These are phyloP conservation scores for Flaveria linearis DNA, from an alignment of 129 eudicot genomes.

Conservation along the genomic window DNA sequence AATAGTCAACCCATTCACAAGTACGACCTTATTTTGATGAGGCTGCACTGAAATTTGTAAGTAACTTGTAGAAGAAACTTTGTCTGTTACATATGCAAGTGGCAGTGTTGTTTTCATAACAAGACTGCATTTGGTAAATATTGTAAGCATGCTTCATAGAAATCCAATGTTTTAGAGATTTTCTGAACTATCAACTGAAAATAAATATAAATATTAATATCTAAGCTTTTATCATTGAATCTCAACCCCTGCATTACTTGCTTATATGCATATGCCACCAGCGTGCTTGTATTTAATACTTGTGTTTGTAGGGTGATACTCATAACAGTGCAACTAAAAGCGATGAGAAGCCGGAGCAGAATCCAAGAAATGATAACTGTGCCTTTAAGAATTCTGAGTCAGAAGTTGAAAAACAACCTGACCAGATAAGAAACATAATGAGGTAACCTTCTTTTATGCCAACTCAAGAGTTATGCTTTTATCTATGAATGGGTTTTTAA, in stretches of 20 bases:
- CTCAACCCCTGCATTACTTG: background rate
- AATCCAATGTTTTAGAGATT: background rate
- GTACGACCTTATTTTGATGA: background rate
- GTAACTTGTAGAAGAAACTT: conserved; percentile 2
- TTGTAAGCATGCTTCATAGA: background rate
- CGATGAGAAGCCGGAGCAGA: conserved; percentile 30
- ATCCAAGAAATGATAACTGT: conserved; percentile 18
- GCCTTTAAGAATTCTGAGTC: conserved; percentile 21
- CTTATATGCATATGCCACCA: background rate
- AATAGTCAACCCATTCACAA: background rate
- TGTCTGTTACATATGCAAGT: background rate
- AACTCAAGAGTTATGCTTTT: conserved; percentile 20
- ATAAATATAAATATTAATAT: background rate
- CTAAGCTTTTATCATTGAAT: background rate
- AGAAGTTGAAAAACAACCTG: conserved; percentile 28
- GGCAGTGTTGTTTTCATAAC: conserved; percentile 2
- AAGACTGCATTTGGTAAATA: conserved; percentile 8
- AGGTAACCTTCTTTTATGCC: conserved; percentile 26
- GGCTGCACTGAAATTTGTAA: background rate
- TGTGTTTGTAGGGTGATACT: conserved; percentile 39
- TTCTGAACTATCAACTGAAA: conserved; percentile 14
- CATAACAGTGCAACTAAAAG: conserved; percentile 19
- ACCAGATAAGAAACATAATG: conserved; percentile 11
- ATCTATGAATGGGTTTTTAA: background rate
- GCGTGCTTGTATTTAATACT: conserved; percentile 7